These are phyloP conservation scores for Collybiopsis luxurians DNA, from an alignment of 768 basidiomycete species.

Conservation along the genomic window DNA sequence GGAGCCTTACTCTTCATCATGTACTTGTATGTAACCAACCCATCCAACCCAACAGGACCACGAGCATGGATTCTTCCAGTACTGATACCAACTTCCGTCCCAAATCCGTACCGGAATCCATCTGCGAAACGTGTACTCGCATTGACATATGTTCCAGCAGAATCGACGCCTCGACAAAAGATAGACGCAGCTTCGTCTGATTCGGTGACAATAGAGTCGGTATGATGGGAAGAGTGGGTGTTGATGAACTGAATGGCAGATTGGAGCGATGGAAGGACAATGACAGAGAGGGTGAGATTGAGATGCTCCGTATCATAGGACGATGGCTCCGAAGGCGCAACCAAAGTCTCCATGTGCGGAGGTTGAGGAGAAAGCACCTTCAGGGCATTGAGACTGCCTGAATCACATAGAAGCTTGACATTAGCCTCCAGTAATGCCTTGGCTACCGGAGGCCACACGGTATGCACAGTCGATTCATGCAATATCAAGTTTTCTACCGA, in stretches of 20 bases:
- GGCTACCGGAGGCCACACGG: conserved; percentile 83
- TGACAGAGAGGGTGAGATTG: conserved; percentile 79
- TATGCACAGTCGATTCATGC: conserved; percentile 67
- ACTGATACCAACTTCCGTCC: conserved; percentile 96
- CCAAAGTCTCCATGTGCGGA: conserved; percentile 42
- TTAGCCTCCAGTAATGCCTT: conserved; percentile 60
- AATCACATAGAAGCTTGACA: conserved; percentile 82
- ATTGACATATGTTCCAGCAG: conserved; percentile 91
- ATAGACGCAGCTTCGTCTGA: conserved; percentile 55
- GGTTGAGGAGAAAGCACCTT: conserved; percentile 29
- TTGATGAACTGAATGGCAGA: conserved; percentile 90
- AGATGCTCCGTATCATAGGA: conserved; percentile 90
- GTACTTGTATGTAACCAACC: conserved; percentile 95
- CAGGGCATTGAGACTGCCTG: conserved; percentile 57
- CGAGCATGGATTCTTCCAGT: conserved; percentile 96
- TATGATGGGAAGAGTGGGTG: conserved; percentile 91
- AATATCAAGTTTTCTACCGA: conserved; percentile 86
- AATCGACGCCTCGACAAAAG: conserved; percentile 89
- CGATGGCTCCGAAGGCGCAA: conserved; percentile 49
- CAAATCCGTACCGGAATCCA: conserved; percentile 95
- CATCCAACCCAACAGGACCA: conserved; percentile 94
- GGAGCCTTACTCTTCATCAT: conserved; percentile 74
- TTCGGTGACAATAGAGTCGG: conserved; percentile 91
- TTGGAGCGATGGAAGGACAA: conserved; percentile 64
- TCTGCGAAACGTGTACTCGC: conserved; percentile 96